Percentiles rank a stretch among this genome's conserved stretches.
These are phyloP conservation scores for Gossypium longicalyx DNA, from an alignment of 345 rosid species.

Conservation along the genomic window DNA sequence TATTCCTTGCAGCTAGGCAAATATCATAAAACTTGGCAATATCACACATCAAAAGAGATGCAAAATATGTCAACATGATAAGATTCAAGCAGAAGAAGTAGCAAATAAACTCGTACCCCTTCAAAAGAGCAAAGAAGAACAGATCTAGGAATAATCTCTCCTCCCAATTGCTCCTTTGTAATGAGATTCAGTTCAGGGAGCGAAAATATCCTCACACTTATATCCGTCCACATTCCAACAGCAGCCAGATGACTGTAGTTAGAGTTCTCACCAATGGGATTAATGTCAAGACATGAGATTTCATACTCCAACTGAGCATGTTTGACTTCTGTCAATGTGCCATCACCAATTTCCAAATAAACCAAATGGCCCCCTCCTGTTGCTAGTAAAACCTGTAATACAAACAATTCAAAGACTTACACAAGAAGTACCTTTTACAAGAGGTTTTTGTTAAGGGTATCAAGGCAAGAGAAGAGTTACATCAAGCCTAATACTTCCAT, in stretches of 20 bases:
- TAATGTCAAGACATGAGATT: constrained; percentile 91
- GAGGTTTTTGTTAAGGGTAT: not conserved
- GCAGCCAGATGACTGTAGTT: constrained; percentile 80
- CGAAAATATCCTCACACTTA: constrained; percentile 74
- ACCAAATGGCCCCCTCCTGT: constrained; percentile 95
- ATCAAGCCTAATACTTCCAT: not conserved
- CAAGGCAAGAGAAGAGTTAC: not conserved
- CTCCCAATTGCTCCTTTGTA: constrained; percentile 81
- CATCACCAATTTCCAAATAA: constrained; percentile 87
- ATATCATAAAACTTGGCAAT: not conserved
- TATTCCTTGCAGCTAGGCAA: not conserved
- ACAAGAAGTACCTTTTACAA: not conserved
- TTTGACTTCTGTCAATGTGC: constrained; percentile 60
- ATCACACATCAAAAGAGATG: not conserved
- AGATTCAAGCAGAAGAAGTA: not conserved
- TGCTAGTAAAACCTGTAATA: constrained; percentile 76
- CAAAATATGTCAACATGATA: not conserved
- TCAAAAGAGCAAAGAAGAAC: constrained; percentile 88
- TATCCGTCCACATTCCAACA: constrained; percentile 98
- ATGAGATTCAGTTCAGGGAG: constrained; percentile 80
- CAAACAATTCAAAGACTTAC: not conserved
- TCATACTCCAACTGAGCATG: constrained; percentile 82
- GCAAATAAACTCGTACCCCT: constrained; percentile 58
- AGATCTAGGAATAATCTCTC: constrained; percentile 94
- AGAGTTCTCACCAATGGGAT: constrained; percentile 74